Base-by-base conservation (phyloP, 2,329 filamentous ascomycete species). In the Monosporascus cannonballus region DNA sequence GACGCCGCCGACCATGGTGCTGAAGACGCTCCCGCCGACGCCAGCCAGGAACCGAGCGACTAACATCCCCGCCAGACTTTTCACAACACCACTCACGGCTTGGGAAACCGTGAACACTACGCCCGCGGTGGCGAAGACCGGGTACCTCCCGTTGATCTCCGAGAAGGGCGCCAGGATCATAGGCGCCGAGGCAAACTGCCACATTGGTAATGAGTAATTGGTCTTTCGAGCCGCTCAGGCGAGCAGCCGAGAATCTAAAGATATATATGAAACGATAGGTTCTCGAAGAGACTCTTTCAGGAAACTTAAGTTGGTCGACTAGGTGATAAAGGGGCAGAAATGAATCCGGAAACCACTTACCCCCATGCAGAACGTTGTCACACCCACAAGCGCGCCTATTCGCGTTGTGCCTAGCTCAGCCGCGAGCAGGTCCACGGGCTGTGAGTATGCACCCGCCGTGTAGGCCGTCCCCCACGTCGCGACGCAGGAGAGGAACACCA, bases 1-100 rank as follows among this genome's bases (percentile, higher is more conserved):
- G 4, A 96, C 88, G 3, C 92, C 92, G n/a, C 92, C 92, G 0
- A 96, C 87, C 79, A 96, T 92, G 22, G 90, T 94, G 45, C 87
- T 90, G 65, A 95, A 96, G 0, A 78, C 84, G 48, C 85, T 90
- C 6, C 83, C 86, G 6, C 88, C 89, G n/a, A 84, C 82, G 1
- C 92, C 92, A 9, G 84, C 80, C 47, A 94, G 77, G 65, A 96
- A 88, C 1, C 92, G 81, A 0, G 85, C 81, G 2, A 91, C 71
- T 0, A 96, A 68, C 79, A 96, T 87, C 3, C 87, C 90, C 0
- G 80, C 81, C 56, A 89, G 83, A 2, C 81, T 81, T 0, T 77
- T 75, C 6, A 90, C 88, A 0, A 89, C 74, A 4, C 87, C 89
- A 64, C 88, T 92, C 6, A 85, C 83, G 27, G 89, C 76, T 64